phyloP scores from a whole-genome alignment of 2,329 filamentous ascomycete species.

The Monosporascus sp. region DNA sequence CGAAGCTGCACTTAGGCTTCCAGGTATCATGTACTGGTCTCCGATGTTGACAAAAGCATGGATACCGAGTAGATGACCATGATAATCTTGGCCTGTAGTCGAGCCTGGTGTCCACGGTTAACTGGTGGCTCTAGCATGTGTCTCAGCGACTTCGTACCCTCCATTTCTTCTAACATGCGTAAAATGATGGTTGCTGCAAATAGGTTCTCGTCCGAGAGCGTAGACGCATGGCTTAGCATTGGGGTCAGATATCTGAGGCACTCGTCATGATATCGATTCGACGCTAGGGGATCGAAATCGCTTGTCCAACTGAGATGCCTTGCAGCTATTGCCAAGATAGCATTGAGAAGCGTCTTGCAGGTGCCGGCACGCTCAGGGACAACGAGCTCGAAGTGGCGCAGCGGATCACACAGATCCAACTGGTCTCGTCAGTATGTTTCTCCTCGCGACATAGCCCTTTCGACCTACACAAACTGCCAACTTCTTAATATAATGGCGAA shows the following conservation, averaged over 20 bases:
- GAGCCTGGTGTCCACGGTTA: conserved; percentile 30
- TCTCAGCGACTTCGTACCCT: conserved; percentile 18
- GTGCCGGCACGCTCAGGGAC: conserved; percentile 48
- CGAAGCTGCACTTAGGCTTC: conserved; percentile 43
- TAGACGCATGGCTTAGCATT: conserved; percentile 35
- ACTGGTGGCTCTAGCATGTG: conserved; percentile 14
- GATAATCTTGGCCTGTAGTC: conserved; percentile 37
- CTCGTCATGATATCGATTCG: conserved; percentile 48
- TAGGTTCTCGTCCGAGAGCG: conserved; percentile 43
- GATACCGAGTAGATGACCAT: conserved; percentile 42
- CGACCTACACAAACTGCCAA: conserved; percentile 30
- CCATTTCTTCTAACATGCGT: conserved; percentile 45
- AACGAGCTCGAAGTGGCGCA: conserved; percentile 45
- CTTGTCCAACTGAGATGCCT: conserved; percentile 47
- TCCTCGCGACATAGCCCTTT: background rate
- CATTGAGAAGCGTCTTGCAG: conserved; percentile 49
- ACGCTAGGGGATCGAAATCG: conserved; percentile 42
- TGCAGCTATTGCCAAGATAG: conserved; percentile 51
- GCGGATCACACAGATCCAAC: conserved; percentile 28
- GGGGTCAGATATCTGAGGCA: conserved; percentile 47
- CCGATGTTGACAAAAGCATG: conserved; percentile 41
- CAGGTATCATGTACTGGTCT: conserved; percentile 34
- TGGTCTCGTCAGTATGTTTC: conserved; percentile 12
- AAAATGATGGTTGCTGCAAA: conserved; percentile 49
- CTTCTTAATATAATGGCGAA: conserved; percentile 31